Percentiles rank a stretch among this genome's conserved stretches.
phyloP scores from a whole-genome alignment of 192 early-diverging fungal species.

The Rhizophagus prolifer region DNA sequence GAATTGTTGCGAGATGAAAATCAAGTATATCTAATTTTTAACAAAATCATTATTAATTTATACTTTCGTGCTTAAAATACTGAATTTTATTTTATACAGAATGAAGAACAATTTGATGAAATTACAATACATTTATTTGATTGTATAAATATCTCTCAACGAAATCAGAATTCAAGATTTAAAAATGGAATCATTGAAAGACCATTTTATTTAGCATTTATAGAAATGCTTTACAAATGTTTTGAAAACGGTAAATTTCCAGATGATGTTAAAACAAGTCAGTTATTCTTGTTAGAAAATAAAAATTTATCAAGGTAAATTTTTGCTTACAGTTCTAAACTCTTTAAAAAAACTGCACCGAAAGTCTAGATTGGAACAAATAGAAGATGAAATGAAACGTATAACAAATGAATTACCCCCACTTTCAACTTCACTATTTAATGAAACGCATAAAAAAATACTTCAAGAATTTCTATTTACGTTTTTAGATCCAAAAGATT shows the following conservation, averaged over 20 bases:
- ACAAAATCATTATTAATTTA: neutral
- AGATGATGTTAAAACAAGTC: slow-evolving; percentile 1
- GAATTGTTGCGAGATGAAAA: neutral
- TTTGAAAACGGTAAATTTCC: slow-evolving; percentile 25
- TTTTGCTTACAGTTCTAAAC: neutral
- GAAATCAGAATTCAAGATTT: slow-evolving; percentile 9
- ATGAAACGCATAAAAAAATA: neutral
- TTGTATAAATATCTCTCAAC: slow-evolving; percentile 3
- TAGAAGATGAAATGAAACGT: slow-evolving; percentile 25
- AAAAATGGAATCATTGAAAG: slow-evolving; percentile 22
- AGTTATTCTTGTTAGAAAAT: slow-evolving; percentile 23
- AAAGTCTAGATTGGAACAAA: slow-evolving; percentile 28
- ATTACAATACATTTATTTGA: slow-evolving; percentile 6
- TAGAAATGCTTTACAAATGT: slow-evolving; percentile 18
- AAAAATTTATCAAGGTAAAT: slow-evolving; percentile 26
- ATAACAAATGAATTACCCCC: neutral
- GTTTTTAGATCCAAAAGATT: slow-evolving; percentile 23
- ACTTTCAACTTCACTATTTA: neutral
- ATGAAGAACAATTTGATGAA: neutral
- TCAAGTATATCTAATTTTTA: neutral
- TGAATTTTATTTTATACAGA: neutral
- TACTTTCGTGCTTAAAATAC: neutral
- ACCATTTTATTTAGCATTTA: slow-evolving; percentile 26
- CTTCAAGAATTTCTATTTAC: slow-evolving; percentile 25
- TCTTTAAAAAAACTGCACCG: neutral